phyloP scores from a whole-genome alignment of 2,329 filamentous ascomycete species.

The Nigrograna mackinnonii region DNA sequence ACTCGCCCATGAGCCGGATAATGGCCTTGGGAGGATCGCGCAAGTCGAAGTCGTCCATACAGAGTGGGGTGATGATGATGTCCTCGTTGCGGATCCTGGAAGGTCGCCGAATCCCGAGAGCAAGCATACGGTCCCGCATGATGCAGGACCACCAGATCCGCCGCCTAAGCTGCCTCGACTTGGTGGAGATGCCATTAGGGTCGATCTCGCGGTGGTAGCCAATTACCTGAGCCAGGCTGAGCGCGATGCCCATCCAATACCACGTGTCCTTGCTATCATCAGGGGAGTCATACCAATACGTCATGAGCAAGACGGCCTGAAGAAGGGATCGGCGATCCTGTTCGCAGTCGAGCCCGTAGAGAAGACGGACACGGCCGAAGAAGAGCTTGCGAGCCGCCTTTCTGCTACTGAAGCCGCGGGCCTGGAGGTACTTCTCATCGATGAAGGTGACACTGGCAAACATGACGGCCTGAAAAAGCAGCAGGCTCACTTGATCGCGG shows the following conservation, averaged over 20 bases:
- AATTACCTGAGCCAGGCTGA: constrained; percentile 90
- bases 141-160: constrained; percentile 99
- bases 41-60: too few relatives aligned
- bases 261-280: constrained; percentile 98
- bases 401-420: constrained; percentile 75
- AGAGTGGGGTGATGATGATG: too few relatives aligned
- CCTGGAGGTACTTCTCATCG: constrained; percentile 74
- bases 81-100: too few relatives aligned
- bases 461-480: constrained; percentile 93
- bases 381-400: constrained; percentile 86
- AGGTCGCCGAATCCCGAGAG: not conserved
- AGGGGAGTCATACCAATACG: constrained; percentile 96
- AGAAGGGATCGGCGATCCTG: constrained; percentile 85
- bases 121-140: not conserved
- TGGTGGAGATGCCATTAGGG: constrained; percentile 72
- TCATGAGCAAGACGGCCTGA: constrained; percentile 88
- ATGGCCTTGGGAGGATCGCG: too few relatives aligned
- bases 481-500: constrained; percentile 74
- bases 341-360: constrained; percentile 97
- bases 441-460: constrained; percentile 89
- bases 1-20: too few relatives aligned
- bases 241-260: constrained; percentile 98
- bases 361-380: constrained; percentile 67
- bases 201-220: constrained; percentile 86
- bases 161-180: constrained; percentile 82